phyloP scores from a whole-genome alignment of 225 moss, liverwort and hornwort species.

The Thuidium tamariscinum region DNA sequence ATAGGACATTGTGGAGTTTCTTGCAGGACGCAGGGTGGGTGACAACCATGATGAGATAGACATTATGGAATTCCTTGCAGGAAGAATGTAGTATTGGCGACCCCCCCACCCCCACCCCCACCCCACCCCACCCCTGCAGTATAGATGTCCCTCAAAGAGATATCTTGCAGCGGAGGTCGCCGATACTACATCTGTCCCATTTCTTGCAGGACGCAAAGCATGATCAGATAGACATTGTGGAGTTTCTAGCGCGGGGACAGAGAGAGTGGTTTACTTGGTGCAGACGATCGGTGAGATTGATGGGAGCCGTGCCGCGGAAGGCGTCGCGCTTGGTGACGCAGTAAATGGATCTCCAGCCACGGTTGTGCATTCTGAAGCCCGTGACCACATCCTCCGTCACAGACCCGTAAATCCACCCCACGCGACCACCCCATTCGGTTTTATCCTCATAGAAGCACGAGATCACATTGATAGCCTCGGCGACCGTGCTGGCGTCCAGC shows the following conservation, averaged over 20 bases:
- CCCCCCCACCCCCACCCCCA: too few relatives aligned
- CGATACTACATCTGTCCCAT: too few relatives aligned
- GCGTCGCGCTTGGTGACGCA: slow-evolving; percentile 71
- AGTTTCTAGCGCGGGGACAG: not conserved
- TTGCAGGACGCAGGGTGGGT: not conserved
- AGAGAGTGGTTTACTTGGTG: slow-evolving; percentile 34
- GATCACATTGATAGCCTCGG: slow-evolving; percentile 71
- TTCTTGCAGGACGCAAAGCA: not conserved
- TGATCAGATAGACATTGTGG: not conserved
- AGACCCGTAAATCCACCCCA: slow-evolving; percentile 78
- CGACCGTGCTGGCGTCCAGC: slow-evolving; percentile 58
- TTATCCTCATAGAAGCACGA: slow-evolving; percentile 78
- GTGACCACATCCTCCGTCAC: slow-evolving; percentile 81
- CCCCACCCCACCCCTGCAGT: too few relatives aligned
- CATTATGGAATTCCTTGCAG: too few relatives aligned
- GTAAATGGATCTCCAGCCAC: slow-evolving; percentile 72
- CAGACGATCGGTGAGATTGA: slow-evolving; percentile 75
- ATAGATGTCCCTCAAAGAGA: too few relatives aligned
- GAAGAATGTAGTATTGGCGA: too few relatives aligned
- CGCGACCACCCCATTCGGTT: slow-evolving; percentile 71
- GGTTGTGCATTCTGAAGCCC: slow-evolving; percentile 75
- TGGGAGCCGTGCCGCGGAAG: slow-evolving; percentile 73
- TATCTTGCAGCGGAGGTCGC: too few relatives aligned
- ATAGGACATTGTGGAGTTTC: not conserved
- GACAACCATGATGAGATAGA: not conserved